Percentiles rank a stretch among this genome's conserved stretches.
Evolutionary conservation across 202 grass and related monocot species (phyloP).

Genomic region (Eragrostis tef): DNA sequence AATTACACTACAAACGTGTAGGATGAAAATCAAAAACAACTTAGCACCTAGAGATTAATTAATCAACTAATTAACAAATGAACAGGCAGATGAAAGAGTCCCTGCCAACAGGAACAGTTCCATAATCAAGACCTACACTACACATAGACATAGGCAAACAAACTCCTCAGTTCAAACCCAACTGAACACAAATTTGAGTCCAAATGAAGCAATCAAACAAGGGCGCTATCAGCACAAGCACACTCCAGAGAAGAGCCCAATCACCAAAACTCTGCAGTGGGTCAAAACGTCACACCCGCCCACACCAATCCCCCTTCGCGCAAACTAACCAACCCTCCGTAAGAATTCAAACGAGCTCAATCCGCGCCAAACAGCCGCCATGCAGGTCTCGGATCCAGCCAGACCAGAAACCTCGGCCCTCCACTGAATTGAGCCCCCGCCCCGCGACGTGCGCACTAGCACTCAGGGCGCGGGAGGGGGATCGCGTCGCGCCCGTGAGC

Average conservation of each 20-base stretch:
- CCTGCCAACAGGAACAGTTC: neutral
- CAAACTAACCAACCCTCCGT: neutral
- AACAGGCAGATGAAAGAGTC: neutral
- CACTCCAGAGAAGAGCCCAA: neutral
- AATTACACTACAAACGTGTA: neutral
- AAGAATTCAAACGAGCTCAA: neutral
- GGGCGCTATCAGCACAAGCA: neutral
- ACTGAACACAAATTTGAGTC: neutral
- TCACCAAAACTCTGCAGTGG: neutral
- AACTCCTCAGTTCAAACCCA: slow-evolving; percentile 8
- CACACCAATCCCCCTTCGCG: neutral
- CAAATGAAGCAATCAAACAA: neutral
- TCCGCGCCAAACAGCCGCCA: neutral
- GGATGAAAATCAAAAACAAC: neutral
- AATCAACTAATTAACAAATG: neutral
- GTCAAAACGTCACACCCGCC: neutral
- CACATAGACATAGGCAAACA: neutral
- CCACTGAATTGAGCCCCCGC: neutral
- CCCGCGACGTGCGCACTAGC: neutral
- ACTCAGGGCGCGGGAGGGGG: neutral
- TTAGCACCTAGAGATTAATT: neutral
- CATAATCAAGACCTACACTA: neutral
- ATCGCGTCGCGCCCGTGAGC: neutral
- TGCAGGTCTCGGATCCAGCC: neutral
- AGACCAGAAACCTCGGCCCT: neutral